Evolutionary conservation across 179 eudicot species (phyloP).

Genomic region (Beta macrorhiza): DNA sequence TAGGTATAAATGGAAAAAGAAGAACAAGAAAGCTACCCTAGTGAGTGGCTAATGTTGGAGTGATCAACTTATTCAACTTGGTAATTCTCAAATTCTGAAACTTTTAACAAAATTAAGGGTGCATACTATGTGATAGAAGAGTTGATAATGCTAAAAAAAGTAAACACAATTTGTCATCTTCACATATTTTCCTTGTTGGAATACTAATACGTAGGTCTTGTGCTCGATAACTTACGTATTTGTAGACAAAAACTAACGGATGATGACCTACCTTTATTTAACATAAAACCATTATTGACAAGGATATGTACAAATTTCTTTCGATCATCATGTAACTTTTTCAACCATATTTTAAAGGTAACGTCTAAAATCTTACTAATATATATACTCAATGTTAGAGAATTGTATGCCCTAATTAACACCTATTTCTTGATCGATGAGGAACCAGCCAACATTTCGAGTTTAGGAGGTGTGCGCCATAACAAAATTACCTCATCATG

Average conservation of each 20-base stretch:
- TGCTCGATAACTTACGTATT: background rate
- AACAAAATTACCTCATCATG: no score
- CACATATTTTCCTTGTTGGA: background rate
- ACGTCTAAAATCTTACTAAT: background rate
- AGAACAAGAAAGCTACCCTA: background rate
- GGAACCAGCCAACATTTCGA: no score
- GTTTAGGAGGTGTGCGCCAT: no score
- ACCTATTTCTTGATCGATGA: background rate
- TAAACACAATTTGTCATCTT: background rate
- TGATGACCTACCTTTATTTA: no score
- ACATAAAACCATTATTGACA: background rate
- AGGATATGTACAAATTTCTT: background rate
- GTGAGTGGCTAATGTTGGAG: conserved; percentile 14
- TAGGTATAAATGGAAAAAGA: conserved; percentile 18
- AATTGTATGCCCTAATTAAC: background rate
- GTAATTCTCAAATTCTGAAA: background rate
- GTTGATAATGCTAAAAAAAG: background rate
- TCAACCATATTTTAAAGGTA: background rate
- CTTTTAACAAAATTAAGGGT: background rate
- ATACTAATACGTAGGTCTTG: background rate
- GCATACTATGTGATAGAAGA: background rate
- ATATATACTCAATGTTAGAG: no score
- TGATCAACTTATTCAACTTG: conserved; percentile 11
- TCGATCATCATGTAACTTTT: background rate
- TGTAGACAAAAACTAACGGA: background rate